Evolutionary conservation across 1,284 basidiomycete species (phyloP), one percentile per base, ranked within the genome.

Genomic region (Heterobasidion annosum): DNA sequence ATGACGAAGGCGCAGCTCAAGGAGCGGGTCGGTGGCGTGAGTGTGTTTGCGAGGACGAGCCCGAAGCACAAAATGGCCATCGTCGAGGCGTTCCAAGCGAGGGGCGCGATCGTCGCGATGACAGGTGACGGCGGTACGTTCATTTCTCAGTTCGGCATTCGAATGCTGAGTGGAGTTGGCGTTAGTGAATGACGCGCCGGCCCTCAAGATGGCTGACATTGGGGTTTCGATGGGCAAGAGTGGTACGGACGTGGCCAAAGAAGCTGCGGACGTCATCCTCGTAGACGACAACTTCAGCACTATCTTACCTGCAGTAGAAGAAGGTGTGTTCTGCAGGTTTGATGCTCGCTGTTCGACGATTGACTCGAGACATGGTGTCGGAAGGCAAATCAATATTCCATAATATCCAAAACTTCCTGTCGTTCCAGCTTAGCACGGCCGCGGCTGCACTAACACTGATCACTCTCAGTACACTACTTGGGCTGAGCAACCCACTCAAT

Each of bases 221-320:
- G 96, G 96, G 19, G 86, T 99, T 51, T 91, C 91, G 43, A 98
- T 99, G 95, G 96, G 96, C 55, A 91, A 89, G 70, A 90, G 88
- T 56, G 96, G 95, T 3, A 98, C 96, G 3, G 96, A 99, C 65
- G 96, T 99, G 7, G 95, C 96, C 32, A 98, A 98, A 71, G 95
- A 98, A 72, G 95, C 96, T 2, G 94, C 95, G 3, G 93, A 98
- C 69, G 86, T 97, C 60, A 98, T 99, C 61, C 81, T 99, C 15
- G 95, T 98, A 42, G 94, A 98, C 66, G 96, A 99, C 69, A 96
- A 98, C 70, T 98, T 98, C 68, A 88, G 84, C 54, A 98, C 95
- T 1, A 93, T 98, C 58, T 71, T 98, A 18, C 88, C 92, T 8
- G 96, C 95, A 1, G 85, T 98, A 48, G 95, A 98, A 72, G 96